Evolutionary conservation across 1,139 yeast species (phyloP).

Genomic region (Magnusiomyces ingens): DNA sequence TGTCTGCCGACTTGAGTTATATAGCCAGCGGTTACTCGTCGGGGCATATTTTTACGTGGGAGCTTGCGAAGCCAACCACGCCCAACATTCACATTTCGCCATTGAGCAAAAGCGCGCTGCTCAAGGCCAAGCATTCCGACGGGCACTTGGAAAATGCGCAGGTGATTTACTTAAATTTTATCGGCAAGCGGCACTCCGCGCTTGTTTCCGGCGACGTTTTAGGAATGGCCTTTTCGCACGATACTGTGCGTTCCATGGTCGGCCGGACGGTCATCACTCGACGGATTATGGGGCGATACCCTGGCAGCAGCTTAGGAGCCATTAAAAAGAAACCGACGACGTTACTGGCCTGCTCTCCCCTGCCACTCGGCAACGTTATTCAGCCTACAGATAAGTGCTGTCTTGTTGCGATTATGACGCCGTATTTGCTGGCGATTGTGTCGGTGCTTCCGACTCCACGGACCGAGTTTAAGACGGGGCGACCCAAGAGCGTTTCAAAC

Average conservation of each 20-base stretch:
- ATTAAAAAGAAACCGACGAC: constrained; percentile 27
- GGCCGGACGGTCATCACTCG: constrained; percentile 46
- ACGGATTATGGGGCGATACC: constrained; percentile 49
- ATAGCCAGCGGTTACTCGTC: constrained; percentile 42
- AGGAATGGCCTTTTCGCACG: constrained; percentile 57
- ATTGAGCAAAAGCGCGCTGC: constrained; percentile 23
- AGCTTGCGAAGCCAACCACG: constrained; percentile 30
- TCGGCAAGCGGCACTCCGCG: constrained; percentile 51
- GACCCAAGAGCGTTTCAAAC: constrained; percentile 37
- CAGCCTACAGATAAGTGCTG: constrained; percentile 53
- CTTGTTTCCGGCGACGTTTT: constrained; percentile 52
- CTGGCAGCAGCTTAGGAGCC: constrained; percentile 11
- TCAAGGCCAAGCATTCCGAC: constrained; percentile 26
- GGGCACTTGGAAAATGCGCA: constrained; percentile 50
- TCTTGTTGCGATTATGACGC: constrained; percentile 55
- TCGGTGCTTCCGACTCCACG: constrained; percentile 49
- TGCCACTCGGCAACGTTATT: constrained; percentile 50
- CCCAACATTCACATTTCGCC: constrained; percentile 35
- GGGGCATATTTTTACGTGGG: constrained; percentile 46
- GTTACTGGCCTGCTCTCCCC: constrained; percentile 38
- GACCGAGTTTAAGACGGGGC: constrained; percentile 49
- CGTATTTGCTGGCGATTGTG: constrained; percentile 44
- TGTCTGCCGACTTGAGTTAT: constrained; percentile 47
- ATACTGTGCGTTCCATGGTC: constrained; percentile 49
- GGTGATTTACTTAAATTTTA: constrained; percentile 46